These are phyloP conservation scores for Citrus mangshanensis DNA, from an alignment of 345 rosid genomes.

Conservation along the genomic window DNA sequence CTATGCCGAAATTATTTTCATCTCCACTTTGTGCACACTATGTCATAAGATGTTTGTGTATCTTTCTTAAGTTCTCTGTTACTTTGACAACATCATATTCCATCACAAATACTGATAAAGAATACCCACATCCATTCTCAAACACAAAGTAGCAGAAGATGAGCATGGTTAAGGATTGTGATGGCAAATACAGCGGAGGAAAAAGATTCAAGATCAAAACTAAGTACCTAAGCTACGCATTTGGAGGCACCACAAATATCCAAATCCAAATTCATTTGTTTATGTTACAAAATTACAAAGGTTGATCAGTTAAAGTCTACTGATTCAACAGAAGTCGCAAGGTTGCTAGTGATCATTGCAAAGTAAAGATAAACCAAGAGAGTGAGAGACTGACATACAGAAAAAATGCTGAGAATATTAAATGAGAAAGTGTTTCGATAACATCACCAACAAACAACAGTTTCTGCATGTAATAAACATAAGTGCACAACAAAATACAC, in stretches of 20 bases:
- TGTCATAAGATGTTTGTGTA: not conserved
- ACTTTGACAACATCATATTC: not conserved
- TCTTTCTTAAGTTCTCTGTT: not conserved
- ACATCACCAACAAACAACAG: slow-evolving; percentile 4
- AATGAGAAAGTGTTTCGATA: not conserved
- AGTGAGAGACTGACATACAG: not conserved
- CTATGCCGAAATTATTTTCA: not conserved
- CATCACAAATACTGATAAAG: not conserved
- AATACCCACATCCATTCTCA: not conserved
- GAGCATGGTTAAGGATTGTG: not conserved
- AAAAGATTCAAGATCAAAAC: not conserved
- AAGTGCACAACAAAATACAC: not conserved
- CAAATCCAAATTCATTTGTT: not conserved
- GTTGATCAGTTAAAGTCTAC: not conserved
- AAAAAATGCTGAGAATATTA: not conserved
- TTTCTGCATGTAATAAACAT: not conserved
- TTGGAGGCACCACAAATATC: not conserved
- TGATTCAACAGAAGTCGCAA: not conserved
- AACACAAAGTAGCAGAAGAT: not conserved
- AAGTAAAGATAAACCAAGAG: not conserved
- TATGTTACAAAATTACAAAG: not conserved
- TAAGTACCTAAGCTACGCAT: not conserved
- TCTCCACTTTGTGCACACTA: not conserved
- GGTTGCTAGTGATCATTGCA: slow-evolving; percentile 3
- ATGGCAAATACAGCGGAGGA: not conserved